phyloP scores from a whole-genome alignment of 352 stramenopile genomes.

The Phytopythium boreale region DNA sequence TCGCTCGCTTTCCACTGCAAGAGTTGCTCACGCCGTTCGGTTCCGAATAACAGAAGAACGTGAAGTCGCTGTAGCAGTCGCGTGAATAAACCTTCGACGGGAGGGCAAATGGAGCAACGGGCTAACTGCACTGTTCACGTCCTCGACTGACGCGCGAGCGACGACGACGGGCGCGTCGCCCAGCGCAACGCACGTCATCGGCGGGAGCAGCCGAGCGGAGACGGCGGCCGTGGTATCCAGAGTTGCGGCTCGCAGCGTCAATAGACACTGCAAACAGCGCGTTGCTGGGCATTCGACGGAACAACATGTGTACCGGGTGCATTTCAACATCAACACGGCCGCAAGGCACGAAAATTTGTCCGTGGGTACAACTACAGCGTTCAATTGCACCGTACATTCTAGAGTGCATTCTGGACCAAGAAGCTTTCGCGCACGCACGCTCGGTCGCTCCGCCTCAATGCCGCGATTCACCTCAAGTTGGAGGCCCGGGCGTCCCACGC shows the following conservation, averaged over 20 bases:
- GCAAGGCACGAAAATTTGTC: neutral
- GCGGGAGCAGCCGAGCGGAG: neutral
- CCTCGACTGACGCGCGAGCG: neutral
- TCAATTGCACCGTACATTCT: neutral
- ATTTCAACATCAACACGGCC: neutral
- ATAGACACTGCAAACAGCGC: no score
- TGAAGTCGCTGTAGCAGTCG: neutral
- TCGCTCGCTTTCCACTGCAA: no score
- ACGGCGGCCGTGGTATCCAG: neutral
- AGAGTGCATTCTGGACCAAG: neutral
- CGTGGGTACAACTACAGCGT: neutral
- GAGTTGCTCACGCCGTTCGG: neutral
- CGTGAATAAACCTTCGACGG: no score
- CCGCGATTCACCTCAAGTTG: constrained; percentile 1
- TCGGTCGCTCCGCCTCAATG: neutral
- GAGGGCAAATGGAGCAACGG: no score
- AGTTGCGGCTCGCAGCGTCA: neutral
- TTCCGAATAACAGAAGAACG: neutral
- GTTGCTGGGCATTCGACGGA: neutral
- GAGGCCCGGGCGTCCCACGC: neutral
- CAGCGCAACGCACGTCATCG: neutral
- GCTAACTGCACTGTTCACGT: neutral
- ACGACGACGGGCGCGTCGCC: neutral
- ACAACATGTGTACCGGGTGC: neutral
- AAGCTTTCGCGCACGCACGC: neutral